Evolutionary conservation across 2,329 filamentous ascomycete species (phyloP).

Genomic region (Lecanicillium sp.): DNA sequence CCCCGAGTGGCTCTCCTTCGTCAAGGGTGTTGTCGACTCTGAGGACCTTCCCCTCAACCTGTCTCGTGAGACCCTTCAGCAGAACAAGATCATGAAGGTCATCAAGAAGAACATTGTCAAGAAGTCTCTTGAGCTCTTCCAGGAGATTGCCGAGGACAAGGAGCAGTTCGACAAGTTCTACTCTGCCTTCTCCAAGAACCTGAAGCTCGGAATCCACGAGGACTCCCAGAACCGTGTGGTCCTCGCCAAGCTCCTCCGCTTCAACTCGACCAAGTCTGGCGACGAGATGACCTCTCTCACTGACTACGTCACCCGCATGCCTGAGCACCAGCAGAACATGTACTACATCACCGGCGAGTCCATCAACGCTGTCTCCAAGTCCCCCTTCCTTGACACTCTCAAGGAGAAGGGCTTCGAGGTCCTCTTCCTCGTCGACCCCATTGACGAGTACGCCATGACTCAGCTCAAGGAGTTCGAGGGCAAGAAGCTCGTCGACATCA

Average conservation of each 20-base stretch:
- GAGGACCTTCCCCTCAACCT: constrained; percentile 99
- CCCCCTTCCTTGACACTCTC: constrained; percentile 96
- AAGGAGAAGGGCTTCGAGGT: constrained; percentile 99
- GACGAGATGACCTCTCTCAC: constrained; percentile 90
- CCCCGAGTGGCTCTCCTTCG: constrained; percentile 97
- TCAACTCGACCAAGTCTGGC: constrained; percentile 97
- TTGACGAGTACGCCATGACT: constrained; percentile 99
- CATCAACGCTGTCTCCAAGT: constrained; percentile 95
- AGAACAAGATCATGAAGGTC: constrained; percentile 99
- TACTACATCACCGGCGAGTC: constrained; percentile 99
- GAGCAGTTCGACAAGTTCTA: constrained; percentile 99
- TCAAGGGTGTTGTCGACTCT: constrained; percentile 99
- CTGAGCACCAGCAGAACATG: constrained; percentile 99
- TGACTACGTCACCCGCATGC: constrained; percentile 99
- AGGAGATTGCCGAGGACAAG: constrained; percentile 98
- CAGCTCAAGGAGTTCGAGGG: constrained; percentile 99
- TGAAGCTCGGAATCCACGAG: constrained; percentile 99
- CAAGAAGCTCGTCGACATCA: constrained; percentile 99
- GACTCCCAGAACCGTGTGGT: constrained; percentile 91
- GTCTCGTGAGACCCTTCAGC: constrained; percentile 99
- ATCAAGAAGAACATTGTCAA: constrained; percentile 99
- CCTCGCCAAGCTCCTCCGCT: constrained; percentile 97
- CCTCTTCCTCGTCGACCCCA: constrained; percentile 97
- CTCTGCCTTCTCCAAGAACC: constrained; percentile 98
- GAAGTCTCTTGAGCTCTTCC: constrained; percentile 99